These are phyloP conservation scores for Psilocybe subaeruginosa DNA, from an alignment of 768 basidiomycete genomes.

Conservation along the genomic window DNA sequence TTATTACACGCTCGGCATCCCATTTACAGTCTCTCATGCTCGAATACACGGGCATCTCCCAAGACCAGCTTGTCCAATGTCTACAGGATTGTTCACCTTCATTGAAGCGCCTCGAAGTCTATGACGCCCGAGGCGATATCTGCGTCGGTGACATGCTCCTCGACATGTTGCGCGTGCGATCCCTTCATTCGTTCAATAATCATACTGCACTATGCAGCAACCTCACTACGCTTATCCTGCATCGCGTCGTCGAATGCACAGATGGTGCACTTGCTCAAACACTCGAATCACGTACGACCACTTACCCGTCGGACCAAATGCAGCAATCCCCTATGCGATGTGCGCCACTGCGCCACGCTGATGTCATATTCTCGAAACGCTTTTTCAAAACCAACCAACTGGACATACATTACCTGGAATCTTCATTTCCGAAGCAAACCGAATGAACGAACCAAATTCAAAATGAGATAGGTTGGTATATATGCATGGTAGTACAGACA, in stretches of 20 bases:
- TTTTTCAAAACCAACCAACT: not conserved
- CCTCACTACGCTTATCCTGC: slow-evolving; percentile 16
- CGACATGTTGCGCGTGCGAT: slow-evolving; percentile 7
- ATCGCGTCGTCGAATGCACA: slow-evolving; percentile 16
- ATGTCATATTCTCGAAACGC: slow-evolving; percentile 6
- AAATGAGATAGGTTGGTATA: slow-evolving; percentile 6
- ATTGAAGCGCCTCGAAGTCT: slow-evolving; percentile 20
- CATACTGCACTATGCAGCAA: slow-evolving; percentile 15
- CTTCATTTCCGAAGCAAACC: not conserved
- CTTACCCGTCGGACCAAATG: not conserved
- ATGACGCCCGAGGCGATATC: slow-evolving; percentile 16
- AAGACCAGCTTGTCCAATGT: slow-evolving; percentile 21
- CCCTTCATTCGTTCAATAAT: not conserved
- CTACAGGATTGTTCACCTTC: slow-evolving; percentile 18
- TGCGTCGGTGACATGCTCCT: slow-evolving; percentile 22
- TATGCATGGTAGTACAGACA: slow-evolving; percentile 9
- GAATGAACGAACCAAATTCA: not conserved
- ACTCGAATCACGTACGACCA: slow-evolving; percentile 15
- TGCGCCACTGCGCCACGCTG: not conserved
- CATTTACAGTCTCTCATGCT: slow-evolving; percentile 19
- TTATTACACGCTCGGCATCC: slow-evolving; percentile 20
- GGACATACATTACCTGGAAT: slow-evolving; percentile 1
- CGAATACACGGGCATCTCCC: slow-evolving; percentile 23
- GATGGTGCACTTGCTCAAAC: slow-evolving; percentile 22
- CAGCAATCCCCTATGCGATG: not conserved